Evolutionary conservation across 1,284 basidiomycete species (phyloP).

Genomic region (Ganoderma meredithae): DNA sequence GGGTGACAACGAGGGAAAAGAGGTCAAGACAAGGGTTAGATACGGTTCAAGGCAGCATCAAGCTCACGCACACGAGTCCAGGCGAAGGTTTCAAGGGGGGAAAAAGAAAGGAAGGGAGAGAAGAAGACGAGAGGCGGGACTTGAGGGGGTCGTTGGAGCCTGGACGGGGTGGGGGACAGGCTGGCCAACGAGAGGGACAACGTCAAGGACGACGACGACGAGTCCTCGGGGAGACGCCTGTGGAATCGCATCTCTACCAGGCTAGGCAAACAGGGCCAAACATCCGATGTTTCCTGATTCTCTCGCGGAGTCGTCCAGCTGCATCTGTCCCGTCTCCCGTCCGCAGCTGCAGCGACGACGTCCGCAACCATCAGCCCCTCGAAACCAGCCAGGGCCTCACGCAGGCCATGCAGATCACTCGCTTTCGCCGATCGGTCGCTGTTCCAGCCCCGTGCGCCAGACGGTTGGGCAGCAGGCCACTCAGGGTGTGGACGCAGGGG

Average conservation of each 20-base stretch:
- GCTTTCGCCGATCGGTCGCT: not conserved
- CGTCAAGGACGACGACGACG: conserved; percentile 37
- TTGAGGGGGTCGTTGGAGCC: conserved; percentile 29
- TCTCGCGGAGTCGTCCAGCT: conserved; percentile 6
- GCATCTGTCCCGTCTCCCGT: conserved; percentile 7
- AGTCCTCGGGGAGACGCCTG: conserved; percentile 23
- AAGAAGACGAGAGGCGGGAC: conserved; percentile 21
- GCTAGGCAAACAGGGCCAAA: conserved; percentile 26
- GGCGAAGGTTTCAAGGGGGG: conserved; percentile 36
- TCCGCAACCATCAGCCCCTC: conserved; percentile 6
- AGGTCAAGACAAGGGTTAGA: conserved; percentile 35
- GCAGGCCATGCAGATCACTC: conserved; percentile 10
- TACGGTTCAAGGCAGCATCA: conserved; percentile 33
- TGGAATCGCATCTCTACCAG: conserved; percentile 19
- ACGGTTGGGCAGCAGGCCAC: not conserved
- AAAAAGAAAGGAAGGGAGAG: conserved; percentile 34
- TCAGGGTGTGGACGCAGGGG: not conserved
- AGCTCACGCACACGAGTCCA: conserved; percentile 36
- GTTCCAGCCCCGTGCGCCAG: not conserved
- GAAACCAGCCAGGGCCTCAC: not conserved
- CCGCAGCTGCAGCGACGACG: conserved; percentile 12
- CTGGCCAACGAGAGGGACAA: conserved; percentile 39
- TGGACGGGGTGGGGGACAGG: conserved; percentile 31
- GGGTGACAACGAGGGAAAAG: conserved; percentile 26
- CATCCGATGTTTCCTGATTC: conserved; percentile 27